Base-by-base conservation (phyloP, 768 basidiomycete genomes). In the Epithele typhae region DNA sequence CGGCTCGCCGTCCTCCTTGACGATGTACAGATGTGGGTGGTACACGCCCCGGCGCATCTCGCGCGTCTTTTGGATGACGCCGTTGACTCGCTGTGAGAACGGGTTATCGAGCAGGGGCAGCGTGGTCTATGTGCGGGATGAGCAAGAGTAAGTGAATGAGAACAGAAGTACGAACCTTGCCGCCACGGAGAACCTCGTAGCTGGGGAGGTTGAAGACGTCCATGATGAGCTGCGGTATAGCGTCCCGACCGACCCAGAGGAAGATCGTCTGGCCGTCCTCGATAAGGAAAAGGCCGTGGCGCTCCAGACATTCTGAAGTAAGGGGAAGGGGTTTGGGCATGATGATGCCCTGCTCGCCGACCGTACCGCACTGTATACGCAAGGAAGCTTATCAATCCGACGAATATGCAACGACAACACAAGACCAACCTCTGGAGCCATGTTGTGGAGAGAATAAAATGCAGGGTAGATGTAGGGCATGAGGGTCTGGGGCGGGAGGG, bases 251-350 rank as follows among this genome's bases (percentile, higher is more conserved):
- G 40, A 99, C 81, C 87, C 92, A 98, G 39, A 98, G 74, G 82
- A 99, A 98, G 61, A 99, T 90, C 18, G 89, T 94, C 66, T 98
- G 96, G 1, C 89, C 90, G 64, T 98, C 95, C 66, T 98, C 96
- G 56, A 99, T 96, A 52, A 99, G 68, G 80, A 86, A 97, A 45
- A 99, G 73, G 48, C 96, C 96, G 58, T 98, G 93, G 40, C 94
- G 76, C 66, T 97, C 94, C 43, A 99, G 73, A 32, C 92, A 77
- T 66, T 98, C 95, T n/a, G 91, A 92, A 1, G 93, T 94, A 48
- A 93, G 78, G 21, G 95, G 94, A 4, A 96, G 72, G 3, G 90
- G 78, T 2, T 84, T 82, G 1, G 96, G 96, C 64, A 98, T 71
- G 53, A 94, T 81, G 25, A 96, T 75, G 44, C 96, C 95, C 4